Base-by-base conservation (phyloP, 495 filamentous ascomycete genomes). In the Physcia stellaris region DNA sequence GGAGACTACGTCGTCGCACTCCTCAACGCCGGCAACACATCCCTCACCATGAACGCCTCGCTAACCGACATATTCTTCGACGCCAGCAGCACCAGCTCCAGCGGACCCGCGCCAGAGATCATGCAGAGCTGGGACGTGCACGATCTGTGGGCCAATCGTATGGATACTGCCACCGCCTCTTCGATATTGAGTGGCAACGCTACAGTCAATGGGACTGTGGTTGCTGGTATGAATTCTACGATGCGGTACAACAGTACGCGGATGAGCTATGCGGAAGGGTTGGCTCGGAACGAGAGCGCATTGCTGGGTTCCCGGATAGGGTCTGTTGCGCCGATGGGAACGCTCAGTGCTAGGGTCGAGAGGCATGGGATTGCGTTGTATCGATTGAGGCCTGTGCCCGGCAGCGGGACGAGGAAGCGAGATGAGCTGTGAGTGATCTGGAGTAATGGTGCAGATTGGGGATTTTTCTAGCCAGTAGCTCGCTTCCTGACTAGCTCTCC, bases 131-230 rank as follows among this genome's bases (percentile, higher is more conserved):
- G 71, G 70, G 66, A 69, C 42, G 55, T 75, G 1, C 64, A 67
- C 40, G 70, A 77, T 47, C 54, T 75, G 1, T 77, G 72, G 72
- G 70, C 59, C 13, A 60, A 63, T 27, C 55, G 71, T 5, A 71
- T 75, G 69, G 50, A 40, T 33, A 53, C 64, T 20, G 55, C 31
- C 3, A 60, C 58, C 23, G 69, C 67, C 0, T 39, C 46, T 21
- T 47, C 57, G 6, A 62, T 71, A 42, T 59, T 73, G 15, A 42
- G 52, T 17, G 58, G 52, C 0, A 57, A 46, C 15, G 54, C 46
- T 6, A 52, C 56, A 0, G 49, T 49, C 9, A 61, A 57, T 45
- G 53, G 50, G 23, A 59, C 59, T n/a, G 49, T 29, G 20, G 35
- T 47, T 17, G 47, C 17, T 20, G 45, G 24, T 18, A 31, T 33